These are phyloP conservation scores for Phytophthora melonis DNA, from an alignment of 352 stramenopile genomes.

Conservation along the genomic window DNA sequence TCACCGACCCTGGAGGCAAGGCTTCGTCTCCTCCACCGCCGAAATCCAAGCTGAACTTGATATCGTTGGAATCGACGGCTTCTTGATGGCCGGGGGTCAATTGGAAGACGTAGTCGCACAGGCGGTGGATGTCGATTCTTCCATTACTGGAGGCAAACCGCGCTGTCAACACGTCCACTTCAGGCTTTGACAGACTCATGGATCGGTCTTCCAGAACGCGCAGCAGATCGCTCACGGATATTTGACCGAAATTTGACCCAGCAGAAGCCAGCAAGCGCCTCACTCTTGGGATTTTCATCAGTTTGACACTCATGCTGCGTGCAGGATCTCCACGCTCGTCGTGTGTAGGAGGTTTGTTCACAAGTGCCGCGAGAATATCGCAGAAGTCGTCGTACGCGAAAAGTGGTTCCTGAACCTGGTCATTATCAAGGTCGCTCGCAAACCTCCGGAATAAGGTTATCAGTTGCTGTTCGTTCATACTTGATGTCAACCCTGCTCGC, in stretches of 20 bases:
- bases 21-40: conserved; percentile 25
- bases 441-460: conserved; percentile 72
- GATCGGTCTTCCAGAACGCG: conserved; percentile 36
- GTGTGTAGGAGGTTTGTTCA: conserved; percentile 12
- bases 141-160: conserved; percentile 40
- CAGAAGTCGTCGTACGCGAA: conserved; percentile 75
- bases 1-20: conserved; percentile 16
- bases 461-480: conserved; percentile 69
- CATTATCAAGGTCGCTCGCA: conserved; percentile 17
- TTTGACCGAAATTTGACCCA: conserved; percentile 14
- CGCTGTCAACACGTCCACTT: conserved; percentile 43
- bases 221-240: conserved; percentile 41
- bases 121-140: conserved; percentile 42
- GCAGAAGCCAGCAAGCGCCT: conserved; percentile 29
- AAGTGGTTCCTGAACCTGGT: conserved; percentile 14
- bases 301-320: conserved; percentile 30
- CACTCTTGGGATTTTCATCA: conserved; percentile 42
- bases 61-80: conserved; percentile 22
- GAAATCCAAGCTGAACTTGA: conserved; percentile 28
- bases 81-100: conserved; percentile 22
- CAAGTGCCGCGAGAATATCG: conserved; percentile 51
- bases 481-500: conserved; percentile 17
- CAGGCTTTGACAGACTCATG: conserved; percentile 36
- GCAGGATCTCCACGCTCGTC: conserved; percentile 16
- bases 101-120: conserved; percentile 55